phyloP scores from a whole-genome alignment of 176 grass and related monocot species.

The Triticum monococcum region DNA sequence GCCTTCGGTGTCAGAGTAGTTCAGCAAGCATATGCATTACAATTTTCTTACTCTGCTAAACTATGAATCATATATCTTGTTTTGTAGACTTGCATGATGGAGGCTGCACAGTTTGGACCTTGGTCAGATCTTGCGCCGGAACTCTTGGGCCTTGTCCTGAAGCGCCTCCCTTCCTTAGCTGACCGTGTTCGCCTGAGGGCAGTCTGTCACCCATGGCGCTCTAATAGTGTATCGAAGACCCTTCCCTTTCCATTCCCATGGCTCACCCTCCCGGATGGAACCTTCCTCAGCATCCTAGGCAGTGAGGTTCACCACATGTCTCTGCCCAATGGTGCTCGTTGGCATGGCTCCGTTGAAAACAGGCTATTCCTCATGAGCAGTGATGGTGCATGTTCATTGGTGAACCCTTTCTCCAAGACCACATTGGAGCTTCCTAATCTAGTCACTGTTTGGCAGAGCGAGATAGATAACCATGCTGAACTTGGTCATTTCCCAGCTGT shows the following conservation, averaged over 20 bases:
- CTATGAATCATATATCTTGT: background rate
- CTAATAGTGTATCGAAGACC: background rate
- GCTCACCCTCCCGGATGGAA: slow-evolving; percentile 1
- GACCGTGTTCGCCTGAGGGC: slow-evolving; percentile 2
- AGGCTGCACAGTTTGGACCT: background rate
- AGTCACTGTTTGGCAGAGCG: background rate
- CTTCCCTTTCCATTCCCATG: slow-evolving; percentile 3
- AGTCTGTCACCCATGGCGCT: slow-evolving; percentile 1
- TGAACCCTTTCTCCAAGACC: slow-evolving; percentile 15
- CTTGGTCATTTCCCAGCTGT: background rate
- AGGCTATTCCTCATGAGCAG: background rate
- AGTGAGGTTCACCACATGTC: too few species aligned
- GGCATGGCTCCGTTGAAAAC: background rate
- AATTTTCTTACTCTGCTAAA: background rate
- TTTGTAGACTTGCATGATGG: background rate
- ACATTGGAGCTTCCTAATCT: background rate
- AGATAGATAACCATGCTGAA: background rate
- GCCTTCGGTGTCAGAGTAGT: background rate
- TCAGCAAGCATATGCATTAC: background rate
- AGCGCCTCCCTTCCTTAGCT: background rate
- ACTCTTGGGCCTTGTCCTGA: background rate
- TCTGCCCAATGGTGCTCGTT: background rate
- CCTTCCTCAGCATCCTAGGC: background rate
- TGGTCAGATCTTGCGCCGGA: background rate
- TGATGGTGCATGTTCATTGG: background rate